Conservation (phyloP, 441 rosid genomes). For the Manihot esculenta region DNA sequence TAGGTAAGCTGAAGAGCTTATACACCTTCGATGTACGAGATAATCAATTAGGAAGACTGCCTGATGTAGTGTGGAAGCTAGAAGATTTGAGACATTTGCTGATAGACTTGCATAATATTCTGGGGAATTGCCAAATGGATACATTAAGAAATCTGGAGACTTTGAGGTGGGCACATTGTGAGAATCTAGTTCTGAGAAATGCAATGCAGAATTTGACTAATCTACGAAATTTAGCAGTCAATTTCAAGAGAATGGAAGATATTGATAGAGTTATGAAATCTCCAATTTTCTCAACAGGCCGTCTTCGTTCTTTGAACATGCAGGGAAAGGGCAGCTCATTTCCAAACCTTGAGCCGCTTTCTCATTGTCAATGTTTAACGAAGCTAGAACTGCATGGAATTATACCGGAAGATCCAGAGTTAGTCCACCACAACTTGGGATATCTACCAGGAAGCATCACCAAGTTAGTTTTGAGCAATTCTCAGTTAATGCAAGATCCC, state of each 20-base stretch:
- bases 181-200: background rate
- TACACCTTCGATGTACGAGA: background rate
- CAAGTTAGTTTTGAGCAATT: background rate
- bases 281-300: background rate
- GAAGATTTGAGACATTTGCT: slow-evolving; percentile 10
- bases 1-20: slow-evolving; percentile 1
- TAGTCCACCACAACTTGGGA: background rate
- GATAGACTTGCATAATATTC: background rate
- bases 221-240: slow-evolving; percentile 7
- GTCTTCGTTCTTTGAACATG: slow-evolving; percentile 12
- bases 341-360: slow-evolving; percentile 8
- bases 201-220: background rate
- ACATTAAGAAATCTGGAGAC: slow-evolving; percentile 11
- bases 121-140: background rate
- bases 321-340: background rate
- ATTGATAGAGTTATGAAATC: background rate
- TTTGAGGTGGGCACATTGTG: background rate
- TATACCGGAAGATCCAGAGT: background rate
- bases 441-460: slow-evolving; percentile 1
- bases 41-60: background rate
- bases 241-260: background rate
- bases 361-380: slow-evolving; percentile 5
- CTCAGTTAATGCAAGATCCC: background rate
- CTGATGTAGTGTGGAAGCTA: slow-evolving; percentile 11
- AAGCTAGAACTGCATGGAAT: background rate